Base-by-base conservation (phyloP, 2,329 filamentous ascomycete genomes). In the Talaromyces sp. region DNA sequence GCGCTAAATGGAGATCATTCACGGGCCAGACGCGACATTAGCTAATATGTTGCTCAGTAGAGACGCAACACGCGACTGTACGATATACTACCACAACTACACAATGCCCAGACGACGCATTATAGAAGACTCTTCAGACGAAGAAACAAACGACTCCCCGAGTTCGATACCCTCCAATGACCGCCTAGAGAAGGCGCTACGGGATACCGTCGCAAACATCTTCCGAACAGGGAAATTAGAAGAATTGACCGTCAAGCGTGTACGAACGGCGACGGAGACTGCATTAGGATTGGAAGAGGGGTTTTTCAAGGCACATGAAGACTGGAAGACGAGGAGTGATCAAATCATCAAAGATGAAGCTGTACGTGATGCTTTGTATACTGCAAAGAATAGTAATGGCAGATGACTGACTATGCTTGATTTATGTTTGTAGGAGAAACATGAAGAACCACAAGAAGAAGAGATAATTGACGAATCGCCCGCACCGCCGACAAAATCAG, bases 261-360 rank as follows among this genome's bases (percentile, higher is more conserved):
- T 87, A 60, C 84, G 87, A 58, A 71, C 78, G 35, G 80, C 80
- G 27, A 82, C 82, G 3, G 86, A 87, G 72, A 75, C 81, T 64
- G 73, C 81, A 58, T 73, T 89, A 11, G 80, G 79, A 37, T 75
- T 89, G 24, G 77, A 81, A 8, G 75, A 77, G 6, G 85, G 81
- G 2, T 88, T 86, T 70, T 82, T 88, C 69, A 89, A 85, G 70
- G 74, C 69, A n/a, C 75, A 83, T 66, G 70, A 70, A 1, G 70
- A 72, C 4, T 89, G 87, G 87, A 88, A 85, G 68, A 67, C 70
- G 13, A 77, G 75, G 64, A 87, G 85, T 72, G 85, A 85, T 67
- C 66, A 76, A 1, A 77, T 87, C 60, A 85, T 88, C 59, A 79
- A 79, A 71, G 78, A 80, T 64, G 80, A 87, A 76, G 80, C 85